Base-by-base conservation (phyloP, 331 rosid genomes). In the Arachis monticola region DNA sequence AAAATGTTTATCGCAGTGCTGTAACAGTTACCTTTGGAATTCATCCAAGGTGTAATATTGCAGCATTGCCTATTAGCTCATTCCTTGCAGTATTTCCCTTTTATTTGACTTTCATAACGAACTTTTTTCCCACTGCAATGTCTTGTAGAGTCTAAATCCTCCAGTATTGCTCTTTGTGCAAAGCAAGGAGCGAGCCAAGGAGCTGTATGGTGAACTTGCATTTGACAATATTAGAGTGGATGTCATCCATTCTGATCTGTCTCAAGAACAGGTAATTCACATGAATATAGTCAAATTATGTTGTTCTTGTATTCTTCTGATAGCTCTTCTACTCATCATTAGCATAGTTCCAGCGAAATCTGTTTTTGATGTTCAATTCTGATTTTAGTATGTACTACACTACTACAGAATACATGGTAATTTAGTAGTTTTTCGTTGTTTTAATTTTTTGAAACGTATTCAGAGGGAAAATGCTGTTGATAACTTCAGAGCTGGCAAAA, bases 161-260 rank as follows among this genome's bases (percentile, higher is more conserved):
- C 99, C 99, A 30, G 89, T 95, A 5, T 77, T 95, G 81, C 83
- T 95, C 73, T 95, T 95, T 74, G 84, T 90, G 72, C 97, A 95
- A 90, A 95, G 96, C 92, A 95, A 95, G 95, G 97, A 86, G 83
- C 91, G 99, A 22, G 99, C 99, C 38, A 92, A 92, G 86, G 92
- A 95, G 58, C 91, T 95, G 61, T 75, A 82, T 13, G 80, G 87
- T 55, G 97, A 92, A 81, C 89, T 95, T 53, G 81, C 83, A 77
- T 83, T 77, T 84, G 97, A 90, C 78, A 70, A 87, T 82, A 84
- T 95, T 53, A 85, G 97, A 86, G 97, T 87, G 67, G 92, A 82
- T 72, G 96, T 83, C 60, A 83, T 95, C 79, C 99, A 95, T 87
- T 88, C 99, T 66, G 97, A 95, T 86, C 76, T 95, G 83, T 74